Evolutionary conservation across 164 flowering plant genomes (phyloP).

Genomic region (Paratinospora sagittata): DNA sequence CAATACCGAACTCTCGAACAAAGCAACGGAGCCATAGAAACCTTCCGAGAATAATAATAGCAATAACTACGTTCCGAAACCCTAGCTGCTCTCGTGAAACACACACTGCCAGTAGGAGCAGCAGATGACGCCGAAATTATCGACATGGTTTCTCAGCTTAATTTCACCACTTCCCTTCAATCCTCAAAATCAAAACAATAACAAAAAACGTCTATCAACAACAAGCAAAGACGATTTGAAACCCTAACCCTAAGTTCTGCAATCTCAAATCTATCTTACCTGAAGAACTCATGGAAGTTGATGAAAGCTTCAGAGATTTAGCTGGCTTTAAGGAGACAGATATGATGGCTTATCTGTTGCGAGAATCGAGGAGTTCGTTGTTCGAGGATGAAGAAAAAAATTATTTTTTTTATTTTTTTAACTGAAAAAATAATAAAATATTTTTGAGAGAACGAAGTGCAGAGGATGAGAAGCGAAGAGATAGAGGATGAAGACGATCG

Average conservation of each 20-base stretch:
- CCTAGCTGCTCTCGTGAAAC: constrained; percentile 24
- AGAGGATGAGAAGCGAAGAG: neutral
- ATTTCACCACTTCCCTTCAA: neutral
- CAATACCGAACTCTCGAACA: constrained; percentile 11
- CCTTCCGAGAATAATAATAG: neutral
- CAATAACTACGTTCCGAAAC: constrained; percentile 14
- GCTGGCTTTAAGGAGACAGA: constrained; percentile 4
- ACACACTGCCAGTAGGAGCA: constrained; percentile 12
- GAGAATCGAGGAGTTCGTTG: constrained; percentile 13
- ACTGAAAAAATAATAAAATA: too few species aligned
- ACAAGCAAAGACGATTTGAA: neutral
- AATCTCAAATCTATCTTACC: neutral
- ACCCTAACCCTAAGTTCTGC: constrained; percentile 6
- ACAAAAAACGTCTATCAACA: neutral
- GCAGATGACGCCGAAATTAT: constrained; percentile 20
- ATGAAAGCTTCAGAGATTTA: neutral
- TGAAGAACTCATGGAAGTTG: neutral
- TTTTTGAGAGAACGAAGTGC: too few species aligned
- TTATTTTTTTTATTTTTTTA: too few species aligned
- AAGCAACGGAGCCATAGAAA: constrained; percentile 8
- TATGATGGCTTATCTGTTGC: constrained; percentile 8
- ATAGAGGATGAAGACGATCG: neutral
- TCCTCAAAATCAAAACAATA: neutral
- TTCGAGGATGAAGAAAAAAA: neutral
- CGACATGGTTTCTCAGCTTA: constrained; percentile 20